Evolutionary conservation across 2,329 filamentous ascomycete genomes (phyloP), one percentile per base, ranked within the genome.

Genomic region (Paramyrothecium sp.): DNA sequence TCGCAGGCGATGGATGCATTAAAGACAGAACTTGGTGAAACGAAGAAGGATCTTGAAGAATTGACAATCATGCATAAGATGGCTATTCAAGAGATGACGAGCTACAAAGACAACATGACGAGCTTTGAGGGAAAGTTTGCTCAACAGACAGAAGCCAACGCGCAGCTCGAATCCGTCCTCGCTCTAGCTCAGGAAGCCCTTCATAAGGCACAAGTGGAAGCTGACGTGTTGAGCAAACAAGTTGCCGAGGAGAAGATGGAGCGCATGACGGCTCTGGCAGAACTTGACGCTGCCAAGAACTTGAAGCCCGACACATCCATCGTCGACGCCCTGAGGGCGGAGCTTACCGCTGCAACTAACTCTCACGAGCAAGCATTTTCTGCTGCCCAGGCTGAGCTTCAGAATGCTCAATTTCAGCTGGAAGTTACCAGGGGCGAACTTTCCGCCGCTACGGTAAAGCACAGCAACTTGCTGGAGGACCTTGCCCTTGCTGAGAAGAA

Each of bases 171-270:
- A 55, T 58, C 69, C 13, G 67, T 74, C 20, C 64, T 81, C 44
- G 62, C 69, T 60, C 61, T 67, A 30, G 69, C 78, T 23, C 75
- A 79, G 61, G 73, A 75, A 38, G 72, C 77, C 20, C 71, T 83
- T 17, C 71, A 68, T 54, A 78, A 80, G 65, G 68, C 75, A 2
- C 73, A 82, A 60, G 70, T 73, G 26, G 83, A 86, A 62, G 68
- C 76, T 33, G 76, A 78, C 60, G 75, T 78, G 22, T 69, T 86
- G 60, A 77, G 78, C 56, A 79, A 81, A 63, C 77, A 81, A 63
- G 79, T 87, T 47, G 84, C 81, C 2, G 75, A 81, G 52, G 82
- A 83, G 61, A 86, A 86, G 75, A 84, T 86, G 75, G 81, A 81
- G 56, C 83, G 83, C 59, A 81, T 84, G 58, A 81, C 80, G 56